These are phyloP conservation scores for Talaromyces rugulosus DNA, from an alignment of 2,329 filamentous ascomycete species.

Conservation along the genomic window DNA sequence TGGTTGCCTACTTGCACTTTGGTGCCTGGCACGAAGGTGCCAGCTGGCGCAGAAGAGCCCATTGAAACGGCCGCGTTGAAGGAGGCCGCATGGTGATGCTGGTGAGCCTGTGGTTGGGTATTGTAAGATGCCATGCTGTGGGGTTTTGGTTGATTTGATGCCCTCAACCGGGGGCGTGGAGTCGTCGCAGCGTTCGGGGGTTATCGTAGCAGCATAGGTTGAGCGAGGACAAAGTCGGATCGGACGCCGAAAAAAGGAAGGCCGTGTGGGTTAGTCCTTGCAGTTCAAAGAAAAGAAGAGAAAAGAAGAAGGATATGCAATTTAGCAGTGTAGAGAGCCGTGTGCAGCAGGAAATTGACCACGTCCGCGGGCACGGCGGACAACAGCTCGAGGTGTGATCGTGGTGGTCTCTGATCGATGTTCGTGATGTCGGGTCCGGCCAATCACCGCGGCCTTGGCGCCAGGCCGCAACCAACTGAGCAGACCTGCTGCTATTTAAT, in stretches of 20 bases:
- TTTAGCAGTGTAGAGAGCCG: background rate
- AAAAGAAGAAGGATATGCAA: background rate
- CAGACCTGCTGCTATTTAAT: background rate
- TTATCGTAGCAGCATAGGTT: constrained; percentile 20
- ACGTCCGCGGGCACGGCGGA: background rate
- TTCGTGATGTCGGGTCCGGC: constrained; percentile 8
- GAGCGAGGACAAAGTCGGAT: background rate
- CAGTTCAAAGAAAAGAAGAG: no score
- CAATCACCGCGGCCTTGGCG: constrained; percentile 1
- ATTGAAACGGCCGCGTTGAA: constrained; percentile 34
- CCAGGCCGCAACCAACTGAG: background rate
- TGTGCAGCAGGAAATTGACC: background rate
- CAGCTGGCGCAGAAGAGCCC: constrained; percentile 51
- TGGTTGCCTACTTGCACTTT: constrained; percentile 95
- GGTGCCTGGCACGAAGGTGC: constrained; percentile 87
- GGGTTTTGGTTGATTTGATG: constrained; percentile 9
- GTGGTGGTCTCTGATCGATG: constrained; percentile 3
- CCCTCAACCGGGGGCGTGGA: constrained; percentile 24
- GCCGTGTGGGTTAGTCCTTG: no score
- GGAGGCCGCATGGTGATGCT: constrained; percentile 24
- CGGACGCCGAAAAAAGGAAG: no score
- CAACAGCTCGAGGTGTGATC: background rate
- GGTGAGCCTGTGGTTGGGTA: constrained; percentile 24
- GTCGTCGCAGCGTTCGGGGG: constrained; percentile 10
- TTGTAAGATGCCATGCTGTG: constrained; percentile 30